Evolutionary conservation across 352 stramenopile genomes (phyloP).

Genomic region (Bremia lactucae): DNA sequence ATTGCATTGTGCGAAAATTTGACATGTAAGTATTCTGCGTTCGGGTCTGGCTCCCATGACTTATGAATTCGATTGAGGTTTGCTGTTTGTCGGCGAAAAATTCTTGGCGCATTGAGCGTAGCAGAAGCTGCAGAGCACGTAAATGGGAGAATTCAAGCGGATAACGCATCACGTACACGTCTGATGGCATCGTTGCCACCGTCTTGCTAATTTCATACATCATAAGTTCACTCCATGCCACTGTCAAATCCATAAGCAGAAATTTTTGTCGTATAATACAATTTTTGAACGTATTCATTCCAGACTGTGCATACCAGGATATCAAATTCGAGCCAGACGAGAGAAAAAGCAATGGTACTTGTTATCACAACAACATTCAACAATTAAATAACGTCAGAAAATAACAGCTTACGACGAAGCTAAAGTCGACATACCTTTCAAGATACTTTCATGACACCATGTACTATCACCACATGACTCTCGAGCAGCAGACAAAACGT

Average conservation of each 20-base stretch:
- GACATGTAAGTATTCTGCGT: slow-evolving; percentile 1
- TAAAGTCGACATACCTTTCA: slow-evolving; percentile 9
- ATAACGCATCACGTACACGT: slow-evolving; percentile 37
- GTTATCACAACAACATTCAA: background rate
- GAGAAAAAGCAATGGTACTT: slow-evolving; percentile 26
- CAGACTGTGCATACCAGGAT: slow-evolving; percentile 8
- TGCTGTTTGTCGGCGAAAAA: slow-evolving; percentile 15
- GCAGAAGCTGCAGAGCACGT: slow-evolving; percentile 10
- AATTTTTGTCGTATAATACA: slow-evolving; percentile 28
- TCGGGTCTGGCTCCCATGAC: background rate
- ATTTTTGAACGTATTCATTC: background rate
- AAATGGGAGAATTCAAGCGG: slow-evolving; percentile 25
- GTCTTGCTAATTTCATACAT: slow-evolving; percentile 24
- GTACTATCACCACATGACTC: background rate
- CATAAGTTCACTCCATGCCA: slow-evolving; percentile 13
- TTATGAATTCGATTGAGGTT: background rate
- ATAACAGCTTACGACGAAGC: background rate
- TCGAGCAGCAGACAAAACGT: slow-evolving; percentile 5
- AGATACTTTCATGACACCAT: background rate
- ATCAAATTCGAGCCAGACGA: slow-evolving; percentile 31
- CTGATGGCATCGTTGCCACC: slow-evolving; percentile 18
- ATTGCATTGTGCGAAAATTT: slow-evolving; percentile 11
- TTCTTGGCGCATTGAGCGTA: slow-evolving; percentile 26
- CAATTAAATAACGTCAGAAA: background rate
- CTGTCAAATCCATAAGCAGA: slow-evolving; percentile 17